Percentiles rank a stretch among this genome's conserved stretches.
These are phyloP conservation scores for Sungouiozyma ichnusensis DNA, from an alignment of 805 yeast species.

Conservation along the genomic window DNA sequence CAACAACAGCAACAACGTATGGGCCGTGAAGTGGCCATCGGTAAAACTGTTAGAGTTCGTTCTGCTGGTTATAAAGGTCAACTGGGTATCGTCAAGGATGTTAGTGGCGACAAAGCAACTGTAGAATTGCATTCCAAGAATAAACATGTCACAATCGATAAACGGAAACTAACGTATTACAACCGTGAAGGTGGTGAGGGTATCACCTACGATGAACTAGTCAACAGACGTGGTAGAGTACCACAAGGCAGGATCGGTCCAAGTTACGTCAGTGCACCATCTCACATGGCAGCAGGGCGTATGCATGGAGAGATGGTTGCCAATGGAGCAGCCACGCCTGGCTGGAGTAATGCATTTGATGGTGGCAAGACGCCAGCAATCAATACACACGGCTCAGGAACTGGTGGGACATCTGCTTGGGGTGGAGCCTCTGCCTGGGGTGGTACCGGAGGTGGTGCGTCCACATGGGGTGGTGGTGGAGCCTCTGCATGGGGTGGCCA, in stretches of 20 bases:
- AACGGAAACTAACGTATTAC: conserved; percentile 64
- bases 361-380: conserved; percentile 38
- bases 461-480: conserved; percentile 35
- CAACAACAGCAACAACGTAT: conserved; percentile 34
- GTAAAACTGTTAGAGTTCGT: conserved; percentile 76
- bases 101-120: conserved; percentile 84
- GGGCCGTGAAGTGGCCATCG: conserved; percentile 74
- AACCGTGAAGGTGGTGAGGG: conserved; percentile 54
- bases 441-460: conserved; percentile 31
- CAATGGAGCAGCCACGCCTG: conserved; percentile 33
- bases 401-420: conserved; percentile 33
- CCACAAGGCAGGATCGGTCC: conserved; percentile 29
- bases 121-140: conserved; percentile 89
- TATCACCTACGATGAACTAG: conserved; percentile 68
- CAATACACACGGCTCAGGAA: conserved; percentile 25
- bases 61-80: conserved; percentile 92
- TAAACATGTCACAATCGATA: conserved; percentile 77
- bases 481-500: conserved; percentile 36
- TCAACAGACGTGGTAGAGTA: conserved; percentile 40
- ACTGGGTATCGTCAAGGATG: conserved; percentile 86
- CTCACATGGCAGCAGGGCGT: conserved; percentile 26
- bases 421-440: conserved; percentile 40
- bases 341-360: conserved; percentile 45
- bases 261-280: conserved; percentile 27
- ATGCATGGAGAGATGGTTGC: conserved; percentile 25